Evolutionary conservation across 2,329 filamentous ascomycete species (phyloP).

Genomic region (Alternaria burnsii): DNA sequence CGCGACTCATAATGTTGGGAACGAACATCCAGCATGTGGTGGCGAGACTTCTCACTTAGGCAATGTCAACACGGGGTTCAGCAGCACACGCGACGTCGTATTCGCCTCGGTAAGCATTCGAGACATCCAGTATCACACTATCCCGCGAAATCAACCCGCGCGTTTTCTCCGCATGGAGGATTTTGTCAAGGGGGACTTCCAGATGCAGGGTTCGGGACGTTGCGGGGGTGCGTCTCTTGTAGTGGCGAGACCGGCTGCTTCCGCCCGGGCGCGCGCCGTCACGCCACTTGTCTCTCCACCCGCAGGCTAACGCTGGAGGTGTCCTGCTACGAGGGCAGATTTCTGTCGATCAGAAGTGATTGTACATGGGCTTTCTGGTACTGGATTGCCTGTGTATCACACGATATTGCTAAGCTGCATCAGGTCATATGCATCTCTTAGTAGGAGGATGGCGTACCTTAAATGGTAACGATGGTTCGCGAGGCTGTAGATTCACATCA

Average conservation of each 20-base stretch:
- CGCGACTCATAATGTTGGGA: not conserved
- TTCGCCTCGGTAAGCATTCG: not conserved
- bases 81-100: not conserved
- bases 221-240: not conserved
- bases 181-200: not conserved
- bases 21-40: not conserved
- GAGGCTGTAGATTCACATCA: not conserved
- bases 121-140: not conserved
- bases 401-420: not conserved
- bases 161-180: not conserved
- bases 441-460: not conserved
- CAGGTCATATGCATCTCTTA: not conserved
- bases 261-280: conserved; percentile 5
- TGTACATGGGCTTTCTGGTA: not conserved
- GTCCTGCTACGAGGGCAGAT: not conserved
- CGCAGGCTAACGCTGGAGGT: not conserved
- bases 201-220: not conserved
- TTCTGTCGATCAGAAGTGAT: not conserved
- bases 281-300: conserved; percentile 21
- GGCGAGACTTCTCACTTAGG: not conserved
- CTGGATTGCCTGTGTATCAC: not conserved
- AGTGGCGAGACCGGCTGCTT: conserved; percentile 9
- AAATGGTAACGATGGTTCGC: not conserved
- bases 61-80: not conserved
- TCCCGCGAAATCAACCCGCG: not conserved